phyloP scores from a whole-genome alignment of 805 yeast species.

The Ogataea trehaloabstinens region DNA sequence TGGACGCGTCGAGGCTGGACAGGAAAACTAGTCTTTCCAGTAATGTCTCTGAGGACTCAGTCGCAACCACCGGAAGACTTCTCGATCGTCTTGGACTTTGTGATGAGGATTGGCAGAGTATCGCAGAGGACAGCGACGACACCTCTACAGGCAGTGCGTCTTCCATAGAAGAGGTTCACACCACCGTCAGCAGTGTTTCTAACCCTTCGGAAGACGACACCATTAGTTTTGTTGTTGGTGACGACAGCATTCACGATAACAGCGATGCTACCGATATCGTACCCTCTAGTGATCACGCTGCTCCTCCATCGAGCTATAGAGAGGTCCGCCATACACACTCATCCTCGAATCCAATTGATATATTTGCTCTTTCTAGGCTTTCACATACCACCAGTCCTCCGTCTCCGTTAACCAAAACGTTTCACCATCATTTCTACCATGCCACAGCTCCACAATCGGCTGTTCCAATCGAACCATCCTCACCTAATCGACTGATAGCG shows the following conservation, averaged over 20 bases:
- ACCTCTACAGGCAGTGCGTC: not conserved
- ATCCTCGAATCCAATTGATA: conserved; percentile 26
- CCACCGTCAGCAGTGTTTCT: not conserved
- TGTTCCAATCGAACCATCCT: conserved; percentile 15
- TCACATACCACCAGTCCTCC: conserved; percentile 13
- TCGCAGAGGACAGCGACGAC: conserved; percentile 3
- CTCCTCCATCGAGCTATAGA: too few species aligned
- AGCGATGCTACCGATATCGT: conserved; percentile 2
- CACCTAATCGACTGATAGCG: not conserved
- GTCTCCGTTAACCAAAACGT: conserved; percentile 23
- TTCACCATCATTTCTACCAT: conserved; percentile 14
- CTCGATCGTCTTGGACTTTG: conserved; percentile 32
- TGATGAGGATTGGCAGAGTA: conserved; percentile 30
- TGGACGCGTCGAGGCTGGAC: conserved; percentile 6
- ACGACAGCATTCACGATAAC: conserved; percentile 4
- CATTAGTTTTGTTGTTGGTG: conserved; percentile 10
- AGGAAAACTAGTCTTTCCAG: conserved; percentile 17
- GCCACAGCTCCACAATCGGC: conserved; percentile 3
- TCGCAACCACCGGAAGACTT: conserved; percentile 31
- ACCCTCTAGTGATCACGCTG: conserved; percentile 2
- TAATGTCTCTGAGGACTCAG: conserved; percentile 25
- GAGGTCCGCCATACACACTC: conserved; percentile 18
- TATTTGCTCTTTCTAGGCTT: conserved; percentile 6
- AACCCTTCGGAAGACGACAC: conserved; percentile 7
- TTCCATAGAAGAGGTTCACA: not conserved